Percentiles rank a stretch among this genome's conserved stretches.
phyloP scores from a whole-genome alignment of 2,329 filamentous ascomycete genomes.

The Macrophomina tecta region DNA sequence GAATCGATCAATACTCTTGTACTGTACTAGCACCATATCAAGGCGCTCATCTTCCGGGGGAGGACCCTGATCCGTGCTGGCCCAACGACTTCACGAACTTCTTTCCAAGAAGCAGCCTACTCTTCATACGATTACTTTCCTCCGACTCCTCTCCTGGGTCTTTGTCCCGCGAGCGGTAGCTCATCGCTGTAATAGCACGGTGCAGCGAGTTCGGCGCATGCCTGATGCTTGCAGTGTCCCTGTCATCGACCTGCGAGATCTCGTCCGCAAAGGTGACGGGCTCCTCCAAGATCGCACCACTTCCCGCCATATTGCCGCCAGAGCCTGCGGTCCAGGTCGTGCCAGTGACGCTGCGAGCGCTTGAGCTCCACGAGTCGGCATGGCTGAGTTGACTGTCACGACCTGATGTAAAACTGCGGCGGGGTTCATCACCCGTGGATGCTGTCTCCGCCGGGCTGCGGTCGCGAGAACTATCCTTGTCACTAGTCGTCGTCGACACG shows the following conservation, averaged over 20 bases:
- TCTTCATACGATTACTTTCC: conserved; percentile 32
- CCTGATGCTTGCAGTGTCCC: conserved; percentile 36
- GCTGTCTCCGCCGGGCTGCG: conserved; percentile 35
- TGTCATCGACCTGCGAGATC: conserved; percentile 23
- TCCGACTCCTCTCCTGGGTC: conserved; percentile 30
- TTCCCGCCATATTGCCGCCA: background rate
- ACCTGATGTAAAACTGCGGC: conserved; percentile 27
- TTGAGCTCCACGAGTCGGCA: conserved; percentile 18
- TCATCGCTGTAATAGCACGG: conserved; percentile 40
- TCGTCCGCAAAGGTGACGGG: conserved; percentile 41
- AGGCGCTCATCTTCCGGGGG: background rate
- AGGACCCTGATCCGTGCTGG: background rate
- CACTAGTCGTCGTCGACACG: conserved; percentile 10
- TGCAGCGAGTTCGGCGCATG: conserved; percentile 40
- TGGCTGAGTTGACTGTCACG: conserved; percentile 23
- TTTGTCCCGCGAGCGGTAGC: conserved; percentile 28
- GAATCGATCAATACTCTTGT: background rate
- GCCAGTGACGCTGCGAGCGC: conserved; percentile 20
- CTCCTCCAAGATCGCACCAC: conserved; percentile 3
- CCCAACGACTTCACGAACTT: conserved; percentile 30
- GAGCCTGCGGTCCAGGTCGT: background rate
- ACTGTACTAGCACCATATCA: background rate
- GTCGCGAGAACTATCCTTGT: conserved; percentile 38
- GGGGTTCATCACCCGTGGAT: conserved; percentile 11
- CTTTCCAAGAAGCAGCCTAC: conserved; percentile 32